Base-by-base conservation (phyloP, 2,329 filamentous ascomycete genomes). In the Madurella mycetomatis region DNA sequence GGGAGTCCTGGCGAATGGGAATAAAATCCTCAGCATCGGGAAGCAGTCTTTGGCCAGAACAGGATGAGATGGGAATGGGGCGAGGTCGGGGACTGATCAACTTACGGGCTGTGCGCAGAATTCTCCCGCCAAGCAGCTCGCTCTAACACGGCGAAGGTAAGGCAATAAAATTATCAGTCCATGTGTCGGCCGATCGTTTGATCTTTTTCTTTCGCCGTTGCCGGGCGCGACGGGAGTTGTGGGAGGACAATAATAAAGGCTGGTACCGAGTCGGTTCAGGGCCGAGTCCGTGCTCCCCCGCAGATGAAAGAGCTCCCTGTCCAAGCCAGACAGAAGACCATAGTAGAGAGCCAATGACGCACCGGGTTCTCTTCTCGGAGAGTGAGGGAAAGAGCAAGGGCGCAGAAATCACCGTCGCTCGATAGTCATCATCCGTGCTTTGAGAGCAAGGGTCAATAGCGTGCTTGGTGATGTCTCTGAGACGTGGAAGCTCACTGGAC, bases 1-100 rank as follows among this genome's bases (percentile, higher is more conserved):
- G 19, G 42, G 17, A 45, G 37, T 9, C 18, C 49, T 41, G 47
- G 46, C 54, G 54, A 57, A 53, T 57, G 54, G 30, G 54, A 48
- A 19, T 5, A 12, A 31, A 37, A 32, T 44, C 39, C 31, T 40
- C 30, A 25, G 25, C 30, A 7, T 5, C 7, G 37, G 32, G 31
- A n/a, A 47, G 18, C 4, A 7, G 25, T 5, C 31, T 34, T 13
- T 4, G 16, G 30, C 30, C 16, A 37, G 25, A 25, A 17, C 17
- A 49, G 37, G 25, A n/a, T 30, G 47, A 31, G 47, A 41, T 12
- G 12, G 47, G 12, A 2, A 17, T 11, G 8, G 37, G 18, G 41
- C 41, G 41, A 43, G 16, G 16, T 16, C n/a, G n/a, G 41, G 11
- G 13, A 15, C 34, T 15, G 34, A 37, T 37, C 13, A 15, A 37